Percentiles rank a stretch among this genome's conserved stretches.
phyloP scores from a whole-genome alignment of 169 alveolate species.

The Plasmodium vinckei region DNA sequence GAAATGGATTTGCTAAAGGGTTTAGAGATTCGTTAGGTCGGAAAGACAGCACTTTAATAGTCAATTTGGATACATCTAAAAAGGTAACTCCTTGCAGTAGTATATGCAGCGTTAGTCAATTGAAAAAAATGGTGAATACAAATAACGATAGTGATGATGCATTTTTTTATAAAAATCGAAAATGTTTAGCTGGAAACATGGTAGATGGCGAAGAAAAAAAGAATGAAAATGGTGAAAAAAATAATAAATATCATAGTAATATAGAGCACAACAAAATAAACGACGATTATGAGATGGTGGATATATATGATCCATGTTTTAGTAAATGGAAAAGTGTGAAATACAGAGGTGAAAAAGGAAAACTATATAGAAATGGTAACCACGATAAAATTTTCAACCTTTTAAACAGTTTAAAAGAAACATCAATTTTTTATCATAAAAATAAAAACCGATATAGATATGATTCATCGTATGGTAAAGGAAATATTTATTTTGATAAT shows the following conservation, averaged over 20 bases:
- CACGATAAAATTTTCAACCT: conserved; percentile 4
- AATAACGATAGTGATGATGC: no score
- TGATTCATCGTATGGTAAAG: neutral
- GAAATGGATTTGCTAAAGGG: no score
- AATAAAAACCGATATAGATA: neutral
- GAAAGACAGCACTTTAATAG: no score
- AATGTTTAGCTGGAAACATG: neutral
- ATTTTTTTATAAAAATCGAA: no score
- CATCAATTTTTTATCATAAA: conserved; percentile 1
- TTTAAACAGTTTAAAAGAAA: conserved; percentile 2
- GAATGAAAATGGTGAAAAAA: neutral
- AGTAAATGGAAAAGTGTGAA: conserved; percentile 23
- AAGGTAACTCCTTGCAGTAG: neutral
- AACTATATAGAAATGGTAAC: conserved; percentile 4
- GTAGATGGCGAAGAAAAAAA: neutral
- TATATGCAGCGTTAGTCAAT: neutral
- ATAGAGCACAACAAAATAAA: neutral
- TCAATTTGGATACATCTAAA: no score
- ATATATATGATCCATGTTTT: conserved; percentile 16
- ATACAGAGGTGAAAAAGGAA: conserved; percentile 8
- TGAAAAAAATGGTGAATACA: no score
- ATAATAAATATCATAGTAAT: no score
- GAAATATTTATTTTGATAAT: neutral
- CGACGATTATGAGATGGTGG: no score
- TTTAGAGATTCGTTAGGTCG: no score